Evolutionary conservation across 257 asterid species (phyloP), one percentile per base, ranked within the genome.

Genomic region (Nicotiana paniculata): DNA sequence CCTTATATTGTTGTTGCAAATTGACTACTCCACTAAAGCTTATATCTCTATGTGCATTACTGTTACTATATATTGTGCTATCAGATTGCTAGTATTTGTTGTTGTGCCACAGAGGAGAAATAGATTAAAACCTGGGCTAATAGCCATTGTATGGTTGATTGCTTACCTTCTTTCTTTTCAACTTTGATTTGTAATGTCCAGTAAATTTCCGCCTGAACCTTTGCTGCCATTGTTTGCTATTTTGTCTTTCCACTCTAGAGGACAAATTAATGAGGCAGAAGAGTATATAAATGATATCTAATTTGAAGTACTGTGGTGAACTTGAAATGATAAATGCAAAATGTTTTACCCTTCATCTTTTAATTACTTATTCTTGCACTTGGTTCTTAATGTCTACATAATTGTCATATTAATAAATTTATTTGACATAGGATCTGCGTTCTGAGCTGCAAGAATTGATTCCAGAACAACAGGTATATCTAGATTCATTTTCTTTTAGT

Each of bases 401-500:
- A 48, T 12, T 8, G 16, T 48, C 43, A 51, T 46, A 67, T 43
- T 81, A 67, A 66, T 82, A 53, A 30, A 51, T 59, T 39, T 61
- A 35, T 5, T 80, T 83, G 75, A 24, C 54, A 33, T 79, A 93
- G 98, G 98, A 93, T 87, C 92, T 93, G 43, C 94, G 85, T 39
- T 92, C 97, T 83, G 93, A 93, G 90, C 86, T 93, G 85, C 89
- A 87, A 89, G 98, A 93, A 83, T 89, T 93, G 91, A 93, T 93
- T 88, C 98, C 98, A 57, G 93, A 92, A 81, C 96, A 92, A 74
- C 97, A 92, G 96, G 98, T 93, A 87, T 39, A 28, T 57, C 9
- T 59, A 77, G 39, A 48, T 67, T 75, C 24, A 51, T 51, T 51
- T 54, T 35, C 32, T 39, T 79, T 48, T 26, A 51, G 63, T 75